Base-by-base conservation (phyloP, 2,329 filamentous ascomycete species). In the Rachicladosporium sp. region DNA sequence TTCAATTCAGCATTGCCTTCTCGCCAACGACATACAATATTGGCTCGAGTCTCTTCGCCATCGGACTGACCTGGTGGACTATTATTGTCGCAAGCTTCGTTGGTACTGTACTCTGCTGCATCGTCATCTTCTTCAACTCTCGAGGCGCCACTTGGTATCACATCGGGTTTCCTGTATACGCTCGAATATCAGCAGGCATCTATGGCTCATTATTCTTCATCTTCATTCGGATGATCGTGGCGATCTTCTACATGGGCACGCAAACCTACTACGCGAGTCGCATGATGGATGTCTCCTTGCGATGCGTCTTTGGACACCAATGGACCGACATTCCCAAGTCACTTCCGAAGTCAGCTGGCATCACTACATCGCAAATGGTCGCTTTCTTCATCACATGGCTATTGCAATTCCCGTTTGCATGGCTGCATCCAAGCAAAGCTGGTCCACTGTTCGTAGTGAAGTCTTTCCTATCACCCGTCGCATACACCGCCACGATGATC, bases 371-470 rank as follows among this genome's bases (percentile, higher is more conserved):
- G 31, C 51, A 56, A 35, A 52, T 61, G 10, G 34, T 59, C 34
- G 52, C 53, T 11, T 60, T 60, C 45, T 58, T 57, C 46, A 33
- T 57, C 7, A 54, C 52, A 45, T 57, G 53, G 54, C 39, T 52
- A 21, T 40, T 53, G 2, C 49, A 54, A n/a, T 41, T 57, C 15
- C 53, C 53, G 2, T 64, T 69, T 44, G 60, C 60, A 23, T 58
- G 61, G 32, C 59, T 68, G 40, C 56, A 64, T 7, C 66, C 66
- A 9, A 65, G 67, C 47, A 62, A 67, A 46, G 46, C 68, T 19
- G 49, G 56, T n/a, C 52, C 52, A 35, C 65, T 69, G 51, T 69
- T 68, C 54, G 62, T 58, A 50, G 58, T 66, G 54, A 68, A 68
- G 35, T 46, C 45, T 7, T 15, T 47, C 9, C 37, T 46, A 4